Evolutionary conservation across 768 basidiomycete genomes (phyloP).

Genomic region (Lactarius hengduanensis): DNA sequence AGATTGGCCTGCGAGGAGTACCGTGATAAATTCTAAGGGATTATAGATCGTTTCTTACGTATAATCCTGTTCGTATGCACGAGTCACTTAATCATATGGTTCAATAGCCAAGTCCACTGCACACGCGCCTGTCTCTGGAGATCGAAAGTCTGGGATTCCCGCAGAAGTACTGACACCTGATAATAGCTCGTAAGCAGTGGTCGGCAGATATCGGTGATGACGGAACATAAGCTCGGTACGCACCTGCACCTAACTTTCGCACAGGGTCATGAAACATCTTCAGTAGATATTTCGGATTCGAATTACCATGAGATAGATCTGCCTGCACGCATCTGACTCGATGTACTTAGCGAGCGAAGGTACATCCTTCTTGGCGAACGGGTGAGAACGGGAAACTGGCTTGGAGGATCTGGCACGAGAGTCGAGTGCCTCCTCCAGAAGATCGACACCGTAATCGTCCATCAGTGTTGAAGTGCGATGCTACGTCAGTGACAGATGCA

Average conservation of each 20-base stretch:
- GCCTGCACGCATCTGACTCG: constrained; percentile 33
- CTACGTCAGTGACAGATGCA: background rate
- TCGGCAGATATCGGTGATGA: background rate
- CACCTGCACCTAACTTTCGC: constrained; percentile 29
- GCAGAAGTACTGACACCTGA: constrained; percentile 75
- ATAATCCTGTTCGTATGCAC: constrained; percentile 43
- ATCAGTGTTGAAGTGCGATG: constrained; percentile 1
- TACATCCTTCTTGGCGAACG: constrained; percentile 24
- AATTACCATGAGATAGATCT: constrained; percentile 36
- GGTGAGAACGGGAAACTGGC: background rate
- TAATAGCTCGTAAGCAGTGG: background rate
- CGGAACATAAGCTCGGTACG: background rate
- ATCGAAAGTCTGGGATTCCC: constrained; percentile 88
- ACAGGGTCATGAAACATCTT: background rate
- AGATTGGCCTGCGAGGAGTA: constrained; percentile 60
- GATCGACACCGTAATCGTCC: constrained; percentile 19
- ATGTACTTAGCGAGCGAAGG: constrained; percentile 35
- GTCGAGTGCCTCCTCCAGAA: constrained; percentile 1
- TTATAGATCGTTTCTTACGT: constrained; percentile 39
- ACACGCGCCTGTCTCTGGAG: constrained; percentile 72
- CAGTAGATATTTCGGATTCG: background rate
- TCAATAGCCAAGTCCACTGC: background rate
- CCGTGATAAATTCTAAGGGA: background rate
- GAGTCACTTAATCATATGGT: background rate
- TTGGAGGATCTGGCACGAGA: background rate